Conservation (phyloP, 345 rosid species). For the Syzygium aromaticum region DNA sequence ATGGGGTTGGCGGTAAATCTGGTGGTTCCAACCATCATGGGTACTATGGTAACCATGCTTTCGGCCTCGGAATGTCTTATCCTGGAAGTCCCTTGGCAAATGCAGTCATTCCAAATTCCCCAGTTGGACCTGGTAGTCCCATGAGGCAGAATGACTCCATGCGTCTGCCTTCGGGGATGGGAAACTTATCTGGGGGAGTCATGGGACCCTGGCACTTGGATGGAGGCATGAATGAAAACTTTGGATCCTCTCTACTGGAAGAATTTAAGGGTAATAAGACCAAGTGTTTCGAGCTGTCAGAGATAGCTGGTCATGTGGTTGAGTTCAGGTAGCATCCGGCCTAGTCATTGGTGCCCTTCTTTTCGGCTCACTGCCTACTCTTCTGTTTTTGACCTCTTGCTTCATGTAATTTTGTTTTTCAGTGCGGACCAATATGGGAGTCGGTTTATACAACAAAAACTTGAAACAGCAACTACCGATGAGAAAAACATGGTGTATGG, state of each 20-base stretch:
- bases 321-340: constrained; percentile 49
- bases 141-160: constrained; percentile 41
- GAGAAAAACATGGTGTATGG: constrained; percentile 55
- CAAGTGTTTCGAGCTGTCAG: constrained; percentile 56
- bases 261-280: constrained; percentile 70
- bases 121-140: constrained; percentile 46
- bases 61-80: constrained; percentile 48
- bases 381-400: background rate
- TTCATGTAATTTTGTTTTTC: background rate
- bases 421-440: constrained; percentile 79
- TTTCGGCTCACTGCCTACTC: background rate
- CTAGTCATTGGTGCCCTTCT: background rate
- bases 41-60: constrained; percentile 46
- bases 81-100: constrained; percentile 62
- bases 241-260: constrained; percentile 58
- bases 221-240: constrained; percentile 39
- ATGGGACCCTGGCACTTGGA: constrained; percentile 56
- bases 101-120: constrained; percentile 45
- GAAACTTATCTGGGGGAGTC: constrained; percentile 42
- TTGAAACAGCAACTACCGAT: constrained; percentile 41
- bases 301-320: constrained; percentile 62
- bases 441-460: constrained; percentile 60
- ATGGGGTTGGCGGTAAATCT: constrained; percentile 39
- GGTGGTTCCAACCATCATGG: constrained; percentile 47
- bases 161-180: constrained; percentile 39